A percentile compares a stretch with the other conserved stretches of the same genome.
Evolutionary conservation across 345 rosid genomes (phyloP).

Genomic region (Eutrema yunnanense): DNA sequence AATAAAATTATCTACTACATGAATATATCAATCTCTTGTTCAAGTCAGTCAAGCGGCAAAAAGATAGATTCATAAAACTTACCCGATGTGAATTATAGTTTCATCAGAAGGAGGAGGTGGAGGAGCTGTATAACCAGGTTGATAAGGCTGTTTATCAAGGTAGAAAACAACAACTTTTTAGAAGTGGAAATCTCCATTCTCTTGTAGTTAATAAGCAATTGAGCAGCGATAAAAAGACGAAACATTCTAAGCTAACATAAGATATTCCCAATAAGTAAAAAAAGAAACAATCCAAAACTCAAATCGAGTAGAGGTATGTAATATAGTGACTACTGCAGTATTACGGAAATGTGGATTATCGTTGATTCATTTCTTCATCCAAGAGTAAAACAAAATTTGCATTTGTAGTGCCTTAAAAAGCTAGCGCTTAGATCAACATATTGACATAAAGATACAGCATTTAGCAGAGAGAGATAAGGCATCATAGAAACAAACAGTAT

Average conservation of each 20-base stretch:
- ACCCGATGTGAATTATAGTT: conserved; percentile 77
- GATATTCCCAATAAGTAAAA: not conserved
- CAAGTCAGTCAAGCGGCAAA: not conserved
- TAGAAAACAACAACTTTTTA: not conserved
- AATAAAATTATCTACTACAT: not conserved
- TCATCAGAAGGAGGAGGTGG: conserved; percentile 61
- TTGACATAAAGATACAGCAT: not conserved
- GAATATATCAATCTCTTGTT: not conserved
- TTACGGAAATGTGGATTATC: not conserved
- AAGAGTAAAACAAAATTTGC: not conserved
- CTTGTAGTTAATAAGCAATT: not conserved
- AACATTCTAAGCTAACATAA: not conserved
- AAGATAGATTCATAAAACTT: conserved; percentile 21
- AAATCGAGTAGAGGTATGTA: not conserved
- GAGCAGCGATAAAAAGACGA: not conserved
- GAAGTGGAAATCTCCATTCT: not conserved
- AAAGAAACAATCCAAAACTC: not conserved
- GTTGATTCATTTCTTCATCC: not conserved
- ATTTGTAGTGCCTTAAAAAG: not conserved
- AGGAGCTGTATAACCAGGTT: conserved; percentile 82
- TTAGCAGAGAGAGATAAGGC: not conserved
- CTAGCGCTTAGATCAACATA: not conserved
- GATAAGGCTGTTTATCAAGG: conserved; percentile 51
- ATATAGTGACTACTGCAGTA: not conserved
- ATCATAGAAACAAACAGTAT: not conserved